Evolutionary conservation across 176 grass and related monocot species (phyloP), one percentile per base, ranked within the genome.

Genomic region (Hordeum marinum): DNA sequence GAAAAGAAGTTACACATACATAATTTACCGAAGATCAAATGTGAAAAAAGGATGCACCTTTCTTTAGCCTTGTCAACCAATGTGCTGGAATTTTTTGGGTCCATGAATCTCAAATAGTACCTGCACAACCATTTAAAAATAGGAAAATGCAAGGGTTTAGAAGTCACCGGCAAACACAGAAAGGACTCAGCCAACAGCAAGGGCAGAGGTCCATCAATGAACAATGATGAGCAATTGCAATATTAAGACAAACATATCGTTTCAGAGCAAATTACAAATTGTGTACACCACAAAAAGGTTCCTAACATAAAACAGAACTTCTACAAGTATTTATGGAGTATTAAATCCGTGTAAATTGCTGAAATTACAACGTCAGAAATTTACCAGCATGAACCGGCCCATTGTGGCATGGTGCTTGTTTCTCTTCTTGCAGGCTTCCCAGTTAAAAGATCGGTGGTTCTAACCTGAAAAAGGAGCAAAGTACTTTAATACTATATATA

Each of bases 51-150:
- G 67, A 87, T 62, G 48, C 15, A 98, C 95, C 93, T 95, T 89
- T 98, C 95, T 91, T 98, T 98, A 36, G 88, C 93, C 77, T 91
- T 90, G 72, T 94, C 95, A 89, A 98, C 95, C 87, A 95, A 92
- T 21, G 84, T 74, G 82, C 59, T 89, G 25, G 91, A 68, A 88
- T 98, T 98, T 86, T 92, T 90, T n/a, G 95, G 95, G 72, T 98
- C 95, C 93, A 98, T 98, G 87, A 98, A 98, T 85, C 95, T 91
- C 71, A 98, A 89, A 90, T 98, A 98, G 75, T 98, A 98, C 95
- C 95, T 98, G 72, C 76, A 85, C 66, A 46, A 67, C 34, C 10
- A 82, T 82, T 67, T 83, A 7, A 69, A 75, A 50, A 72, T 9
- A 59, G 37, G 27, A 79, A 72, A 36, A 54, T 20, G 11, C 64